phyloP scores from a whole-genome alignment of 495 filamentous ascomycete species.

The Aspergillus biplanus region DNA sequence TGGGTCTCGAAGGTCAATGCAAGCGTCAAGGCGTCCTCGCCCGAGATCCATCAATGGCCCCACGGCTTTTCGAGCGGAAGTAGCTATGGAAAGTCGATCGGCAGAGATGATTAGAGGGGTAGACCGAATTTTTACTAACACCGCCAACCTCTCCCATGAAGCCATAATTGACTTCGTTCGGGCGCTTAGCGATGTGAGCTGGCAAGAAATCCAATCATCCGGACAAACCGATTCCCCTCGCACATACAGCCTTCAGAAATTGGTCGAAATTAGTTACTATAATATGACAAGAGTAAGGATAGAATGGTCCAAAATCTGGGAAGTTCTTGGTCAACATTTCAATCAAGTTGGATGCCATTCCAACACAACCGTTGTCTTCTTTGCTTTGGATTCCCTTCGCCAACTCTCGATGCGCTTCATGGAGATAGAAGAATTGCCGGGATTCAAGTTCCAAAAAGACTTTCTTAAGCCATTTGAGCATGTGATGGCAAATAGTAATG shows the following conservation, averaged over 20 bases:
- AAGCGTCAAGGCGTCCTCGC: conserved; percentile 64
- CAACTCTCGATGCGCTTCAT: conserved; percentile 98
- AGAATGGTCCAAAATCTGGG: conserved; percentile 98
- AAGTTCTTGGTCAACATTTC: conserved; percentile 94
- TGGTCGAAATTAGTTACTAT: conserved; percentile 98
- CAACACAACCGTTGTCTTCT: conserved; percentile 95
- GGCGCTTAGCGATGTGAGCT: conserved; percentile 93
- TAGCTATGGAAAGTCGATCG: conserved; percentile 89
- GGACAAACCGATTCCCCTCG: conserved; percentile 92
- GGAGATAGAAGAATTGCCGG: conserved; percentile 95
- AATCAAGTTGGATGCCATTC: conserved; percentile 95
- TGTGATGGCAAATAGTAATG: conserved; percentile 88
- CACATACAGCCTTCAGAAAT: conserved; percentile 95
- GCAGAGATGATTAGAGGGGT: conserved; percentile 91
- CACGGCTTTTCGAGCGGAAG: conserved; percentile 76
- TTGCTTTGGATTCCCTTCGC: conserved; percentile 90
- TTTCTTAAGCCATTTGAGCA: conserved; percentile 98
- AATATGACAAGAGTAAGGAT: conserved; percentile 99
- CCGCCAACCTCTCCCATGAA: conserved; percentile 87
- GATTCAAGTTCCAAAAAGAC: conserved; percentile 99
- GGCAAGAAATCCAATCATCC: conserved; percentile 97
- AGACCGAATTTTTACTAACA: conserved; percentile 94
- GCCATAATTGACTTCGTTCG: conserved; percentile 98
- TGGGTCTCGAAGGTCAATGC: conserved; percentile 66
- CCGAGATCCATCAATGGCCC: conserved; percentile 66